phyloP scores from a whole-genome alignment of 805 yeast genomes.

The Candida suzukii region DNA sequence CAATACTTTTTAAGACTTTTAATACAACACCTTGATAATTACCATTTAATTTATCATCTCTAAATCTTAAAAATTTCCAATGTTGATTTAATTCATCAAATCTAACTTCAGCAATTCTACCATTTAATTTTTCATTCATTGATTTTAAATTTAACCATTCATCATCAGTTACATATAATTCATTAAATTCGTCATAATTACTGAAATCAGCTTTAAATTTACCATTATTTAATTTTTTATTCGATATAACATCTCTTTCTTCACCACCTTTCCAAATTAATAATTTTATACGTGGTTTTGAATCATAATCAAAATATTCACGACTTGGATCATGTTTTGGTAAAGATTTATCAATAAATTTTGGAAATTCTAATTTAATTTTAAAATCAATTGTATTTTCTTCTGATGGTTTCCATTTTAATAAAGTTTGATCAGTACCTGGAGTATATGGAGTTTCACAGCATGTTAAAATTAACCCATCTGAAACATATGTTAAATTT shows the following conservation, averaged over 20 bases:
- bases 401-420: conserved; percentile 97
- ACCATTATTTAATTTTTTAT: conserved; percentile 23
- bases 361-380: conserved; percentile 53
- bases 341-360: conserved; percentile 54
- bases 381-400: conserved; percentile 92
- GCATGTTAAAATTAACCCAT: conserved; percentile 91
- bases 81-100: conserved; percentile 51
- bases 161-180: conserved; percentile 52
- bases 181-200: conserved; percentile 57
- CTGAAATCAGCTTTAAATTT: conserved; percentile 10
- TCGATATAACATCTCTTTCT: conserved; percentile 27
- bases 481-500: conserved; percentile 78
- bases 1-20: conserved; percentile 76
- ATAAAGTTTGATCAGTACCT: conserved; percentile 80
- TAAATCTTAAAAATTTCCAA: conserved; percentile 82
- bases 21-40: conserved; percentile 77
- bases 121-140: conserved; percentile 76
- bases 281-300: conserved; percentile 63
- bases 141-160: conserved; percentile 77
- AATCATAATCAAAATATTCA: conserved; percentile 74
- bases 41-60: conserved; percentile 89
- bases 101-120: conserved; percentile 81
- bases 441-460: conserved; percentile 79
- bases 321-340: conserved; percentile 62
- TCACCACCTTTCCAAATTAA: conserved; percentile 70